phyloP scores from a whole-genome alignment of 108 stramenopile species.

The Pseudonitzschia multiseries region DNA sequence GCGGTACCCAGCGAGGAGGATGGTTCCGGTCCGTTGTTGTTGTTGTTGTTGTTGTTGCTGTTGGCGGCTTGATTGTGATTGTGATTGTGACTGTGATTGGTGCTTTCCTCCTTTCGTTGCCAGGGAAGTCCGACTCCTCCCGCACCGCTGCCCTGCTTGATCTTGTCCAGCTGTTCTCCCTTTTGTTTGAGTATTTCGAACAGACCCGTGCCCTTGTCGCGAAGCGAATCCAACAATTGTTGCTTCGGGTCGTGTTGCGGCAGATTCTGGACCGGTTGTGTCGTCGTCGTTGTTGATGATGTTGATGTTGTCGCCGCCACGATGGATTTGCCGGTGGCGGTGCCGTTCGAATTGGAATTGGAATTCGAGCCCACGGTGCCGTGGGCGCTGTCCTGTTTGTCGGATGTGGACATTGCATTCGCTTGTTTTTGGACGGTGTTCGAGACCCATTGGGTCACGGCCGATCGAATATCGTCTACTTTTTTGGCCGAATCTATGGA shows the following conservation, averaged over 20 bases:
- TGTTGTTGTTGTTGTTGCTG: neutral
- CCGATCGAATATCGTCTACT: conserved; percentile 34
- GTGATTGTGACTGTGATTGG: neutral
- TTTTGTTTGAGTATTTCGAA: conserved; percentile 36
- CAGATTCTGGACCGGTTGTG: neutral
- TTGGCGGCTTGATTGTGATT: neutral
- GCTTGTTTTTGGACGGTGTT: conserved; percentile 28
- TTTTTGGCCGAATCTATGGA: conserved; percentile 11
- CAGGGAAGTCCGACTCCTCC: conserved; percentile 13
- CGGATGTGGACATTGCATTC: neutral
- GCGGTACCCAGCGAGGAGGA: neutral
- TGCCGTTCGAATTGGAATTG: no score
- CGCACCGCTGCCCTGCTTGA: conserved; percentile 2
- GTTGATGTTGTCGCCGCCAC: no score
- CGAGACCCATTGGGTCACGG: conserved; percentile 37
- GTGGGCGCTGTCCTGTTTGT: neutral
- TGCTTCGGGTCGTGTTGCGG: conserved; percentile 21
- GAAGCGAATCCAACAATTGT: conserved; percentile 34
- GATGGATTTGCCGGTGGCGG: neutral
- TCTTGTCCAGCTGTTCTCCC: conserved; percentile 33
- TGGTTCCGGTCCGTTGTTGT: neutral
- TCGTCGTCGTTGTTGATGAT: no score
- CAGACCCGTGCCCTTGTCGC: conserved; percentile 30
- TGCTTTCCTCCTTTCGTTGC: conserved; percentile 3
- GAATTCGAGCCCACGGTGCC: neutral